phyloP scores from a whole-genome alignment of 2,329 filamentous ascomycete genomes.

The Ophiocordyceps unilateralis region DNA sequence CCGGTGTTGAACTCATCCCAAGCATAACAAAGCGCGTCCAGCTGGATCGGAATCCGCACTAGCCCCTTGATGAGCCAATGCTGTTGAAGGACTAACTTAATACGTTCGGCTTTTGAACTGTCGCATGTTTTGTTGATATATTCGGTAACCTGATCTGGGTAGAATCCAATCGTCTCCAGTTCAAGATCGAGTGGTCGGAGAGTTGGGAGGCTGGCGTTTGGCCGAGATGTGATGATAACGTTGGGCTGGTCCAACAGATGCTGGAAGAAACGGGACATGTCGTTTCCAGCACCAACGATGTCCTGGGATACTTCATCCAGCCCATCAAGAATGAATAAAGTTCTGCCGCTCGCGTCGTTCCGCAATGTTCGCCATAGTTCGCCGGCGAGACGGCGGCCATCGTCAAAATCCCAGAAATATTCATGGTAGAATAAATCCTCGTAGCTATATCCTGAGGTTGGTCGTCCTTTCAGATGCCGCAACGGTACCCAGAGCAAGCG shows the following conservation, averaged over 20 bases:
- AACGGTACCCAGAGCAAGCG: constrained; percentile 22
- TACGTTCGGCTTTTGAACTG: constrained; percentile 4
- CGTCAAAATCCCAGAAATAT: constrained; percentile 9
- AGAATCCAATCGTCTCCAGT: constrained; percentile 22
- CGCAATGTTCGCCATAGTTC: constrained; percentile 4
- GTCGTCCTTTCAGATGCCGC: constrained; percentile 11
- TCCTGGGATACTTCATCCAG: constrained; percentile 21
- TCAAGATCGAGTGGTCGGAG: constrained; percentile 15
- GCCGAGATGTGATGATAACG: constrained; percentile 23
- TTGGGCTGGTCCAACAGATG: constrained; percentile 14
- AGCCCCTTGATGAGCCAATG: constrained; percentile 17
- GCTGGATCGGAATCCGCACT: constrained; percentile 24
- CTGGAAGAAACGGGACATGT: constrained; percentile 9
- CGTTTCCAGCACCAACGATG: constrained; percentile 1
- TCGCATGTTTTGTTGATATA: constrained; percentile 10
- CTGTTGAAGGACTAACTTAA: constrained; percentile 15
- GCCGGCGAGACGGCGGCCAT: constrained; percentile 5
- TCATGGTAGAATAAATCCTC: constrained; percentile 10
- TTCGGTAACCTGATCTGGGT: constrained; percentile 14
- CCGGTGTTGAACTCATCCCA: constrained; percentile 11
- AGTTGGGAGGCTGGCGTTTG: constrained; percentile 6
- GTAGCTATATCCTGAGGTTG: constrained; percentile 6
- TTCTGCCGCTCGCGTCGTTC: constrained; percentile 5
- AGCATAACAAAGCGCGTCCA: constrained; percentile 24
- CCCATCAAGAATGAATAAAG: constrained; percentile 24